These are phyloP conservation scores for Cladosporium sp. DNA, from an alignment of 2,329 filamentous ascomycete species.

Conservation along the genomic window DNA sequence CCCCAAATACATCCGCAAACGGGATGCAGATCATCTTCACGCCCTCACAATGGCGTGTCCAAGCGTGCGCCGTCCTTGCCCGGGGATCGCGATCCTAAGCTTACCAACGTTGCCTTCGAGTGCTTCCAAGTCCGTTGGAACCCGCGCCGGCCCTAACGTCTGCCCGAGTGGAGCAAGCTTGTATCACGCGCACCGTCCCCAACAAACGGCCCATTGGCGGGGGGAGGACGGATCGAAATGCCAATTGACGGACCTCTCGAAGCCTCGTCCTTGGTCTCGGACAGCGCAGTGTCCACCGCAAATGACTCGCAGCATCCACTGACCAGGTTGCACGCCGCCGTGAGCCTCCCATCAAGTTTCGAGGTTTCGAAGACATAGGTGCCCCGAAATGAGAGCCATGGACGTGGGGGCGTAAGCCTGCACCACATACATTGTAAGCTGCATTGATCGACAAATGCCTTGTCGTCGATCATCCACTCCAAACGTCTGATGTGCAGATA, in stretches of 20 bases:
- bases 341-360: neutral
- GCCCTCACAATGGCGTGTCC: neutral
- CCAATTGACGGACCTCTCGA: neutral
- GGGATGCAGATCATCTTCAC: neutral
- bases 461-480: neutral
- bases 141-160: neutral
- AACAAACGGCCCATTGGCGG: neutral
- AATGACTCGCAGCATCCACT: neutral
- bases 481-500: neutral
- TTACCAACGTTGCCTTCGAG: neutral
- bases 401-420: neutral
- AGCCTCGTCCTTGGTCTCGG: too few relatives aligned
- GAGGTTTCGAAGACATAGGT: neutral
- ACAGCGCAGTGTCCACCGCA: neutral
- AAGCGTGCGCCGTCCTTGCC: neutral
- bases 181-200: neutral
- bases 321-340: neutral
- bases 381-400: neutral
- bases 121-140: neutral
- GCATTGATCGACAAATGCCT: neutral
- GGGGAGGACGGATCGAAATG: neutral
- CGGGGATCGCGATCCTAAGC: neutral
- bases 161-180: neutral
- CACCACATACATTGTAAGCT: neutral
- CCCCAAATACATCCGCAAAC: neutral